phyloP scores from a whole-genome alignment of 495 filamentous ascomycete genomes.

The Wilcoxina mikolae region DNA sequence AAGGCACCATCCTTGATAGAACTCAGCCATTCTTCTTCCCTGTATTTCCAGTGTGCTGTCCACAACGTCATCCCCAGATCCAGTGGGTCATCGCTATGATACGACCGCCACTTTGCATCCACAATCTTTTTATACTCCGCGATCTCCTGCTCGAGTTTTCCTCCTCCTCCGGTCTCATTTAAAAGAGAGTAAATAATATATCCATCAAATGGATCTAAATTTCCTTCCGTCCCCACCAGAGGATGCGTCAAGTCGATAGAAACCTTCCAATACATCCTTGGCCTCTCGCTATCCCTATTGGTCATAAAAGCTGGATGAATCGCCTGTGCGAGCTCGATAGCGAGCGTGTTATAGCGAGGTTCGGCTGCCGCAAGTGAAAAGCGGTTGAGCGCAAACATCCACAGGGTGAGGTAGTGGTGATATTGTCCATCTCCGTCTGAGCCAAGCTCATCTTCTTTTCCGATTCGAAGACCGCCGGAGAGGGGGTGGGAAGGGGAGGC shows the following conservation, averaged over 20 bases:
- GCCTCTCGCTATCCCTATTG: conserved; percentile 24
- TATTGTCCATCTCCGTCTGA: conserved; percentile 51
- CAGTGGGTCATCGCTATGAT: conserved; percentile 40
- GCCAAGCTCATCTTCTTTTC: conserved; percentile 40
- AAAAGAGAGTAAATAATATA: conserved; percentile 44
- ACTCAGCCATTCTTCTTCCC: conserved; percentile 40
- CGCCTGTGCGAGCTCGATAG: conserved; percentile 42
- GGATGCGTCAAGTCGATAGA: conserved; percentile 37
- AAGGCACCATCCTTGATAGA: conserved; percentile 35
- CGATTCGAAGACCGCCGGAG: conserved; percentile 48
- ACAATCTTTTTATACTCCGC: conserved; percentile 45
- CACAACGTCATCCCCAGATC: conserved; percentile 55
- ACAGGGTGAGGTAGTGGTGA: conserved; percentile 53
- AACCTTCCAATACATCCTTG: conserved; percentile 52
- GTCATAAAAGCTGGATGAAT: conserved; percentile 46
- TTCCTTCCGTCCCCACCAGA: conserved; percentile 43
- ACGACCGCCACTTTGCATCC: conserved; percentile 36
- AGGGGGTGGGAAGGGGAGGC: conserved; percentile 43
- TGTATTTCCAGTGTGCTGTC: conserved; percentile 45
- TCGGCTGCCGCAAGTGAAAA: conserved; percentile 40
- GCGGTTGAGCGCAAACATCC: conserved; percentile 57
- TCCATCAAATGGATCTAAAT: conserved; percentile 48
- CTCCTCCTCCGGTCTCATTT: conserved; percentile 32
- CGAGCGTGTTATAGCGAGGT: conserved; percentile 38
- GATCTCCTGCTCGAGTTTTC: conserved; percentile 40